Base-by-base conservation (phyloP, 108 stramenopile genomes). In the Epithemia pelagica region DNA sequence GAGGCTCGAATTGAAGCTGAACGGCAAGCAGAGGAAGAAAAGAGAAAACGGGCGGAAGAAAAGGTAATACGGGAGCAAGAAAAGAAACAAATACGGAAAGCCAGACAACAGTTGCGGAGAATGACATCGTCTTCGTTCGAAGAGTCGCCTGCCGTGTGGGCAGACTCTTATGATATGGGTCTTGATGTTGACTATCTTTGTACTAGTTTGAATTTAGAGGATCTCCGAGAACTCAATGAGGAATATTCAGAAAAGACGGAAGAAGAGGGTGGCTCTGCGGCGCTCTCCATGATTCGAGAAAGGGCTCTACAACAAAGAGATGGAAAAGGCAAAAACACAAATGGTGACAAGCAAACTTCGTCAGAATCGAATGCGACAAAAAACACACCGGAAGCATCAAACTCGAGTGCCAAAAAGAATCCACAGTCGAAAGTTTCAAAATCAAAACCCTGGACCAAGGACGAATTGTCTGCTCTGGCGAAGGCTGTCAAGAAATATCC, bases 401-500 rank as follows among this genome's bases (percentile, higher is more conserved):
- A 31, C 76, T 70, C 0, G 68, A 75, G 28, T 51, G 72, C 32
- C 68, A 75, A 23, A 75, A 65, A 5, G 67, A 79, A n/a, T 66
- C 59, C 7, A 28, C 5, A 27, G 7, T 23, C 69, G 73, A 28
- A 82, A 74, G 59, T 26, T 70, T 69, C 18, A 76, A 59, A n/a
- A 46, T 46, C 37, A 46, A 46, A 46, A 46, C 81, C 90, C 22
- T 99, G 96, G 92, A 79, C 89, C 23, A 86, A 91, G 60, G 90
- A 96, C 24, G 98, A 98, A 72, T 64, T 97, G 56, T 74, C 90
- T 7, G 81, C 86, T 0, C 78, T 99, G 61, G 89, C 95, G 56
- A 99, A 99, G 79, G 96, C 87, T 15, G 75, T 96, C 28, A 91
- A 88, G 67, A 94, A 94, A 69, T 98, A 88, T 80, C 96, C 96